These are phyloP conservation scores for Cryphonectria naterciae DNA, from an alignment of 2,329 filamentous ascomycete species.

Conservation along the genomic window DNA sequence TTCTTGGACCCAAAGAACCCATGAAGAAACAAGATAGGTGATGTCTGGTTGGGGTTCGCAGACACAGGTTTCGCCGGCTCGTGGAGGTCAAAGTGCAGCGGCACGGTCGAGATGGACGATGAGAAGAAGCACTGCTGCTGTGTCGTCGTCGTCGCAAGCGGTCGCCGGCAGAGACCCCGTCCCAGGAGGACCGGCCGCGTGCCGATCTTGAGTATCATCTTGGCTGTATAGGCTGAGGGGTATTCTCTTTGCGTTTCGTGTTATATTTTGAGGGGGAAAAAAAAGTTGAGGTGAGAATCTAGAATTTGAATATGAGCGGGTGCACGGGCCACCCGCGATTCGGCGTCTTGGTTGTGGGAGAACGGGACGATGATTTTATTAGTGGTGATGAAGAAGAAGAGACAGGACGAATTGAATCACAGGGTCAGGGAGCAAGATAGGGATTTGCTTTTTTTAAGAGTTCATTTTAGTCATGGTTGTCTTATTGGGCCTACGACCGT, in stretches of 20 bases:
- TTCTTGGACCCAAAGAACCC: slow-evolving; percentile 94
- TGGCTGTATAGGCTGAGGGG: background rate
- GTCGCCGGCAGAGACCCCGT: slow-evolving; percentile 11
- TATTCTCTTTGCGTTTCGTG: background rate
- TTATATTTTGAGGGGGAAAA: background rate
- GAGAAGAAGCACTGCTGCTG: slow-evolving; percentile 12
- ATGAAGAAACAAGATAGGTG: slow-evolving; percentile 85
- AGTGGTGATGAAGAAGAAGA: background rate
- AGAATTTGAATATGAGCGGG: slow-evolving; percentile 12
- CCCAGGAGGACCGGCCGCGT: slow-evolving; percentile 25
- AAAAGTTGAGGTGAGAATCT: background rate
- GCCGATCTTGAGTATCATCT: slow-evolving; percentile 22
- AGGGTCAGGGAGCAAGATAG: background rate
- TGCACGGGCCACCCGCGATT: slow-evolving; percentile 22
- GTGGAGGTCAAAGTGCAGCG: slow-evolving; percentile 69
- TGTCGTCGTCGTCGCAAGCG: slow-evolving; percentile 10
- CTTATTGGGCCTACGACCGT: background rate
- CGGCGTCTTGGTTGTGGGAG: background rate
- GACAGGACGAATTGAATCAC: background rate
- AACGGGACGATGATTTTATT: background rate
- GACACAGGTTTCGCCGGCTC: slow-evolving; percentile 54
- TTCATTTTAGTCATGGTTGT: background rate
- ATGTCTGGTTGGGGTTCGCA: slow-evolving; percentile 42
- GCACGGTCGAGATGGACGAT: slow-evolving; percentile 32
- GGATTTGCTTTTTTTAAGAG: background rate